Evolutionary conservation across 1,284 basidiomycete genomes (phyloP).

Genomic region (Puccinia coronata): DNA sequence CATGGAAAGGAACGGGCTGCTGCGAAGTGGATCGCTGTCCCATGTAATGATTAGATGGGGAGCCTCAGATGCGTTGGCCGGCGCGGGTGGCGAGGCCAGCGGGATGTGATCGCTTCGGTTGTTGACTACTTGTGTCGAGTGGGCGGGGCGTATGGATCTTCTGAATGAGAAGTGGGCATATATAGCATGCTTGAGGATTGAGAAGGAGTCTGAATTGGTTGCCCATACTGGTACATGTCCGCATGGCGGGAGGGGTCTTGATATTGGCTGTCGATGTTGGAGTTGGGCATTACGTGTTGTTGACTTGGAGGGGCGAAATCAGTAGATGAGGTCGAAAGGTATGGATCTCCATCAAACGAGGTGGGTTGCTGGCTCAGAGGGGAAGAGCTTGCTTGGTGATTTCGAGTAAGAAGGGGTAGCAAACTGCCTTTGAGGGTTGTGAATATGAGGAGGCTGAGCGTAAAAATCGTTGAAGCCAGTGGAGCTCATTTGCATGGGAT

Average conservation of each 20-base stretch:
- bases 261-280: background rate
- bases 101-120: background rate
- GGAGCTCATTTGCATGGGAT: background rate
- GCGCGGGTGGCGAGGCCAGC: background rate
- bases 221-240: constrained; percentile 8
- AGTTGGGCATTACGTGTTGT: background rate
- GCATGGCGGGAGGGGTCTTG: background rate
- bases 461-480: constrained; percentile 11
- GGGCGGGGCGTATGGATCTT: constrained; percentile 28
- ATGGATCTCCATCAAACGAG: constrained; percentile 11
- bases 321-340: background rate
- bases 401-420: constrained; percentile 18
- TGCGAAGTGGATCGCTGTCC: background rate
- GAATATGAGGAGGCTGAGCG: constrained; percentile 1
- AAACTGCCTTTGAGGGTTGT: constrained; percentile 4
- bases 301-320: background rate
- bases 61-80: background rate
- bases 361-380: background rate
- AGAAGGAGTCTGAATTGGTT: background rate
- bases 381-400: constrained; percentile 16
- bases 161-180: constrained; percentile 18
- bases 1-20: background rate
- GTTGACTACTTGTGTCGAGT: background rate
- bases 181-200: constrained; percentile 24
- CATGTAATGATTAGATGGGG: constrained; percentile 3